phyloP scores from a whole-genome alignment of 176 grass and related monocot species.

The Dactylis glomerata region DNA sequence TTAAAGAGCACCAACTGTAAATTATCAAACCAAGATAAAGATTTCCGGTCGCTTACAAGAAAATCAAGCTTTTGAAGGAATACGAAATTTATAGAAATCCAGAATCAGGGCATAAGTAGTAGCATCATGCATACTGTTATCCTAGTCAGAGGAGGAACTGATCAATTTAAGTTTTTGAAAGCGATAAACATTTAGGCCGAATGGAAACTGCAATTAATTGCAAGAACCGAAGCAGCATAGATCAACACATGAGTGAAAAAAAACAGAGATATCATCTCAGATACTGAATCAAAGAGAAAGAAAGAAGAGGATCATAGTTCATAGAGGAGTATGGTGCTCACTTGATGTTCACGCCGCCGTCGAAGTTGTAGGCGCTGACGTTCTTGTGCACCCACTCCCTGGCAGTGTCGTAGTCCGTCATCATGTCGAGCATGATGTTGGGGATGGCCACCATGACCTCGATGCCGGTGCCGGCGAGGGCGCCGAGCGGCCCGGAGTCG shows the following conservation, averaged over 20 bases:
- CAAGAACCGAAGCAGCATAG: neutral
- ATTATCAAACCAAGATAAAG: neutral
- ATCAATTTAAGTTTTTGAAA: neutral
- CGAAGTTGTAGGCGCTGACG: constrained; percentile 62
- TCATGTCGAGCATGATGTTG: constrained; percentile 50
- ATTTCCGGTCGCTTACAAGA: neutral
- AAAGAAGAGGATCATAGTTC: neutral
- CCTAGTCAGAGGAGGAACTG: neutral
- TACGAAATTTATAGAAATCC: too few species aligned
- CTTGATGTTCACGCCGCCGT: constrained; percentile 74
- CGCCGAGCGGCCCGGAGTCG: constrained; percentile 39
- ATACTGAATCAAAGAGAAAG: neutral
- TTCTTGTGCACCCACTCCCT: constrained; percentile 62
- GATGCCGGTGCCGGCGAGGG: constrained; percentile 55
- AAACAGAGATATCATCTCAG: neutral
- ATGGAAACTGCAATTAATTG: neutral
- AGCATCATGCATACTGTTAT: neutral
- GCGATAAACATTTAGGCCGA: neutral
- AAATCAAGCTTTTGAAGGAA: neutral
- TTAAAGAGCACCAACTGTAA: neutral
- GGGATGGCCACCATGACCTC: constrained; percentile 70
- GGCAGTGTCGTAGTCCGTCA: constrained; percentile 64
- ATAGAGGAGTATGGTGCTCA: neutral
- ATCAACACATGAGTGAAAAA: neutral
- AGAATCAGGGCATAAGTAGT: neutral